Evolutionary conservation across 2,329 filamentous ascomycete genomes (phyloP).

Genomic region (Huntiella decipiens): DNA sequence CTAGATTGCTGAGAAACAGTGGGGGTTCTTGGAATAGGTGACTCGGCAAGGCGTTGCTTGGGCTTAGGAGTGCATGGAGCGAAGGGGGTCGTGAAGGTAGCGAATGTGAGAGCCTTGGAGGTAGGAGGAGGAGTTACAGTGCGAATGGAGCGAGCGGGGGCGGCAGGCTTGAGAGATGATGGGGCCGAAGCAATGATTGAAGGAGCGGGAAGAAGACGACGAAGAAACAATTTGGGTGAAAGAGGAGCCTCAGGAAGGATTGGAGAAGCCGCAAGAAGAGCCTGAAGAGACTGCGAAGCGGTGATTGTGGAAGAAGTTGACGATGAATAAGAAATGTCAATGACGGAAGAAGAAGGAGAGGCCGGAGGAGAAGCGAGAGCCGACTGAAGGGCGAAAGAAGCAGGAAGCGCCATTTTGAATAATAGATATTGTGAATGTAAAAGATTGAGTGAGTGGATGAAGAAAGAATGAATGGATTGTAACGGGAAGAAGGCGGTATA

Average conservation of each 20-base stretch:
- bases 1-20: constrained; percentile 1
- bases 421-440: not conserved
- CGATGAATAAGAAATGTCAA: constrained; percentile 15
- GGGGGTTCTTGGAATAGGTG: constrained; percentile 4
- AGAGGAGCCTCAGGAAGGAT: constrained; percentile 10
- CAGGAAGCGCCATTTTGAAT: constrained; percentile 34
- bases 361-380: constrained; percentile 38
- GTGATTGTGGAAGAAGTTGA: constrained; percentile 19
- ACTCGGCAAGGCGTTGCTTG: constrained; percentile 7
- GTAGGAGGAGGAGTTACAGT: constrained; percentile 25
- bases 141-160: constrained; percentile 13
- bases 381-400: constrained; percentile 30
- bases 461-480: not conserved
- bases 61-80: constrained; percentile 34
- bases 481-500: not conserved
- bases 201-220: constrained; percentile 2
- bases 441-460: constrained; percentile 1
- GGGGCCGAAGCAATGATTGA: constrained; percentile 2
- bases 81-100: constrained; percentile 24
- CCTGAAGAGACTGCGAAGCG: constrained; percentile 42
- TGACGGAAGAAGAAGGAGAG: constrained; percentile 28
- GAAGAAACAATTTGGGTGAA: not conserved
- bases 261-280: constrained; percentile 29
- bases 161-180: constrained; percentile 4
- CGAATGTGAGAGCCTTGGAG: constrained; percentile 19